Evolutionary conservation across 768 basidiomycete species (phyloP).

Genomic region (Pleurotus sapidus): DNA sequence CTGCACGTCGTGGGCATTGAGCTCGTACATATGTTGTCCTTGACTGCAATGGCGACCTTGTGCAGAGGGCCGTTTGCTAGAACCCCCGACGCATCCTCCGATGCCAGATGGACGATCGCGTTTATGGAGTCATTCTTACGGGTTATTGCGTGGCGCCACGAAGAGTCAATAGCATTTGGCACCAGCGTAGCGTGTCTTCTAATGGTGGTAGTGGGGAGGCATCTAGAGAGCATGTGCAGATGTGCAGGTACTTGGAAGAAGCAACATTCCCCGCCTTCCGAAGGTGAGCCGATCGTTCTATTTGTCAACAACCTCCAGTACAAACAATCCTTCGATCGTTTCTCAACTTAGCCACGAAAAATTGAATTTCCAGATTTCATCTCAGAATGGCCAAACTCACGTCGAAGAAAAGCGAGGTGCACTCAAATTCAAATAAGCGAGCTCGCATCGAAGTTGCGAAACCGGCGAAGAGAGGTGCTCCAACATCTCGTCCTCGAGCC

Average conservation of each 20-base stretch:
- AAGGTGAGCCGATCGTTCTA: conserved; percentile 7
- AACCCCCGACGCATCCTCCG: conserved; percentile 50
- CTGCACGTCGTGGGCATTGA: conserved; percentile 70
- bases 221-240: conserved; percentile 3
- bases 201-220: neutral
- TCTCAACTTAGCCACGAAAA: too few species aligned
- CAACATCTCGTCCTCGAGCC: conserved; percentile 20
- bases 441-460: conserved; percentile 10
- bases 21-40: conserved; percentile 83
- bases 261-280: neutral
- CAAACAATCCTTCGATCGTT: too few species aligned
- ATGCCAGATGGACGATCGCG: conserved; percentile 45
- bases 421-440: neutral
- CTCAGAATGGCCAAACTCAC: conserved; percentile 1
- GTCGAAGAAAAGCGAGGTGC: neutral
- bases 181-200: neutral
- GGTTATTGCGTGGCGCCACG: conserved; percentile 27
- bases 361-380: too few species aligned
- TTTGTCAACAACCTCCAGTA: neutral
- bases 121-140: conserved; percentile 47
- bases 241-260: neutral
- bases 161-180: conserved; percentile 9
- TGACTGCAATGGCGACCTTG: conserved; percentile 63
- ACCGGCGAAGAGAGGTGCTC: conserved; percentile 19
- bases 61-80: conserved; percentile 29